phyloP scores from a whole-genome alignment of 73 alveolate species.

The Paramecium bursaria region DNA sequence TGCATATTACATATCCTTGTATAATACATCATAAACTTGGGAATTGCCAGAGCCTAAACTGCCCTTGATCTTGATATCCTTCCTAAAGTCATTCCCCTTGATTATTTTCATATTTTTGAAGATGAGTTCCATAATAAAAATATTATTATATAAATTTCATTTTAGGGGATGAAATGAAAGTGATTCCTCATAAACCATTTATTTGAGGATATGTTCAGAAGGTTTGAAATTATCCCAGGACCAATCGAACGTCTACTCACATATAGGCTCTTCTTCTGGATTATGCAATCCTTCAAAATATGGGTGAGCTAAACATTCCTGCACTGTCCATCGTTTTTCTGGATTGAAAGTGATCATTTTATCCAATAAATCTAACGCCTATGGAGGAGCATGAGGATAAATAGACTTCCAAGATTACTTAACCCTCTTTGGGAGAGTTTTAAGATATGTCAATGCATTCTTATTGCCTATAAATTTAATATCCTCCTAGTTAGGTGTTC shows the following conservation, averaged over 20 bases:
- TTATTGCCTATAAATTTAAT: constrained; percentile 43
- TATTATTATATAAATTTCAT: too few relatives aligned
- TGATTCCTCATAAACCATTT: constrained; percentile 65
- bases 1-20: not conserved
- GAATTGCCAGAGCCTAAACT: not conserved
- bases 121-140: not conserved
- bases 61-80: not conserved
- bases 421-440: constrained; percentile 45
- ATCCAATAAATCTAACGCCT: constrained; percentile 63
- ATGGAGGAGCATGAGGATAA: constrained; percentile 63
- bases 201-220: constrained; percentile 45
- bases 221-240: constrained; percentile 64
- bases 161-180: constrained; percentile 60
- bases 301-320: constrained; percentile 66
- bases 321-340: constrained; percentile 52
- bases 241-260: constrained; percentile 58
- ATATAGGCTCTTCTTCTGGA: constrained; percentile 67
- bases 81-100: not conserved
- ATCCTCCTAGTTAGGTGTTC: constrained; percentile 69
- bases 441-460: constrained; percentile 51
- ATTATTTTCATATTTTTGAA: not conserved
- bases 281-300: constrained; percentile 64
- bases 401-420: constrained; percentile 51
- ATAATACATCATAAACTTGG: not conserved
- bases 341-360: constrained; percentile 65